Evolutionary conservation across 208 protist genomes (phyloP).

Genomic region (Acanthamoeba culbertsoni): DNA sequence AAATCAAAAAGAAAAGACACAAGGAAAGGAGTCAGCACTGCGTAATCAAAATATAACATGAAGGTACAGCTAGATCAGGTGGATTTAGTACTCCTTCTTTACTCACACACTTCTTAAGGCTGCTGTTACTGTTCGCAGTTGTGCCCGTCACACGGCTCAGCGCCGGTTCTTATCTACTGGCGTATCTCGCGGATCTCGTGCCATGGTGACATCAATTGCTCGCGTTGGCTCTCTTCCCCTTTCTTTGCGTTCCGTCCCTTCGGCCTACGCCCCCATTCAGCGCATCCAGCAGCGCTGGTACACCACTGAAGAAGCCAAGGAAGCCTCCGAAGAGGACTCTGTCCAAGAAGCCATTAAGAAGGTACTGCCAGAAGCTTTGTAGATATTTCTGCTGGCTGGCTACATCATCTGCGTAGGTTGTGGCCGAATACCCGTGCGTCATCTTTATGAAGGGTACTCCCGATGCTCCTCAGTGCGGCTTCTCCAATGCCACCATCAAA

Average conservation of each 20-base stretch:
- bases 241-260: neutral
- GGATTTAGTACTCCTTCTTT: too few species aligned
- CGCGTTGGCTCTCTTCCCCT: neutral
- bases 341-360: constrained; percentile 80
- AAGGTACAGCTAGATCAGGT: too few species aligned
- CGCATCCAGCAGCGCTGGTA: neutral
- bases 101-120: too few species aligned
- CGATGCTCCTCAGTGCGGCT: constrained; percentile 94
- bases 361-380: constrained; percentile 63
- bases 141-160: too few species aligned
- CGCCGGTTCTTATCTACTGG: neutral
- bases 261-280: neutral
- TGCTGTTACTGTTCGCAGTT: too few species aligned
- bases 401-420: constrained; percentile 86
- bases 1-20: too few species aligned
- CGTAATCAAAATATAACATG: too few species aligned
- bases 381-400: neutral
- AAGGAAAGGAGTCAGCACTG: too few species aligned
- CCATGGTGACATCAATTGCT: neutral
- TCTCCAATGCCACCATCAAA: constrained; percentile 91
- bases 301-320: neutral
- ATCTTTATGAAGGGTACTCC: constrained; percentile 97
- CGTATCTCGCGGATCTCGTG: neutral
- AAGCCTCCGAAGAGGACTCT: neutral
- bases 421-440: constrained; percentile 90